Conservation (phyloP, 257 asterid genomes). For the Eucommia ulmoides region DNA sequence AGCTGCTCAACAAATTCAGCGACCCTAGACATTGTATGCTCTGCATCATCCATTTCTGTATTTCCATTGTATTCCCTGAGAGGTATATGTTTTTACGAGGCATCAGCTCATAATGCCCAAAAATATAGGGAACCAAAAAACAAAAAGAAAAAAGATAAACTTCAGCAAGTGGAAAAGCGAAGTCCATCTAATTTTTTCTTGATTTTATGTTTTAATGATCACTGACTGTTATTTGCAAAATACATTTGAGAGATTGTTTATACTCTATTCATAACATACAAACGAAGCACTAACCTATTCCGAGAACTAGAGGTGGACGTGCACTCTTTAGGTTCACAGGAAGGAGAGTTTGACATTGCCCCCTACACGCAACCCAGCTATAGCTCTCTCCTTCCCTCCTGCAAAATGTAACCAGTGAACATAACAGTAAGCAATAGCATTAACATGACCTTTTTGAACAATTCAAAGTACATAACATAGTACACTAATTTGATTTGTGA, state of each 20-base stretch:
- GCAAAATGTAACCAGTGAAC: constrained; percentile 30
- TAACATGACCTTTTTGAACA: too few relatives aligned
- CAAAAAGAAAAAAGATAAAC: background rate
- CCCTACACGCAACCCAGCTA: constrained; percentile 22
- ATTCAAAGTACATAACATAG: too few relatives aligned
- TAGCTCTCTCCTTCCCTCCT: constrained; percentile 24
- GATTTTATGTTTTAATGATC: background rate
- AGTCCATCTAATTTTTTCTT: background rate
- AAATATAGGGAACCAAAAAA: too few relatives aligned
- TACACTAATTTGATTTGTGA: too few relatives aligned
- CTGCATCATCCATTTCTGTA: constrained; percentile 57
- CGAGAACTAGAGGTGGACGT: constrained; percentile 32
- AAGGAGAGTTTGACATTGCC: constrained; percentile 55
- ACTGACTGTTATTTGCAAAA: background rate
- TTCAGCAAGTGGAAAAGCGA: background rate
- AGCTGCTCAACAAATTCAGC: constrained; percentile 71
- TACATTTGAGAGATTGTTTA: background rate
- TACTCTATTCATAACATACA: constrained; percentile 3
- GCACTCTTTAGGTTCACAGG: constrained; percentile 23
- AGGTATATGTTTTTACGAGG: constrained; percentile 5
- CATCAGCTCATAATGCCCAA: constrained; percentile 4
- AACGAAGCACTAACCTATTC: constrained; percentile 29
- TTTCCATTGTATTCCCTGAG: constrained; percentile 63
- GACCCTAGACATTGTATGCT: constrained; percentile 49
- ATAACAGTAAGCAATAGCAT: too few relatives aligned